phyloP scores from a whole-genome alignment of 2,329 filamentous ascomycete species.

The Calonectria ilicicola region DNA sequence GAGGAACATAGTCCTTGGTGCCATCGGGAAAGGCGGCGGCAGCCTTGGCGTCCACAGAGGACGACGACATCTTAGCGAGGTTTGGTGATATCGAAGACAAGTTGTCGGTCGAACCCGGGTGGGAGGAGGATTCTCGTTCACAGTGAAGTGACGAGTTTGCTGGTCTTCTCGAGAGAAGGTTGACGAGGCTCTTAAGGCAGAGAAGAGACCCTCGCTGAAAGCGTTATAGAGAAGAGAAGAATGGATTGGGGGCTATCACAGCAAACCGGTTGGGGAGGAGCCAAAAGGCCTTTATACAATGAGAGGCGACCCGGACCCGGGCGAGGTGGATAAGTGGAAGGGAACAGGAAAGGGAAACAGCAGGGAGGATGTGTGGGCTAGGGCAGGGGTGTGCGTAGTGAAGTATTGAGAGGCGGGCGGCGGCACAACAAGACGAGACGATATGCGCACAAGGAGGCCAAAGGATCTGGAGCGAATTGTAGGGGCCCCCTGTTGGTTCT shows the following conservation, averaged over 20 bases:
- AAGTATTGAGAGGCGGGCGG: constrained; percentile 31
- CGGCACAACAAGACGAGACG: constrained; percentile 24
- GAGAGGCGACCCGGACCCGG: constrained; percentile 37
- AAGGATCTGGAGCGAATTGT: background rate
- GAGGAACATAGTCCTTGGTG: constrained; percentile 67
- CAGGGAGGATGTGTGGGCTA: constrained; percentile 28
- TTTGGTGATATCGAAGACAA: constrained; percentile 18
- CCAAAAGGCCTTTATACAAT: constrained; percentile 45
- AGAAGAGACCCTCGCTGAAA: constrained; percentile 31
- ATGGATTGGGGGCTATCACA: constrained; percentile 29
- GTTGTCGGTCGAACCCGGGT: constrained; percentile 16
- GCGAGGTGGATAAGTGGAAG: constrained; percentile 30
- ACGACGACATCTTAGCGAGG: constrained; percentile 49
- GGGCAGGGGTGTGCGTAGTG: constrained; percentile 39
- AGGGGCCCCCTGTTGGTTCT: background rate
- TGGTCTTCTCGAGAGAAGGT: constrained; percentile 30
- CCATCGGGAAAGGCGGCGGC: constrained; percentile 62
- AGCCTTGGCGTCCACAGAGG: constrained; percentile 53
- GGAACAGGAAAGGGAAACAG: constrained; percentile 30
- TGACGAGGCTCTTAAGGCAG: constrained; percentile 27
- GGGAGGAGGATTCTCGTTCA: constrained; percentile 14
- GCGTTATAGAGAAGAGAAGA: constrained; percentile 16
- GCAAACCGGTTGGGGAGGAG: constrained; percentile 39
- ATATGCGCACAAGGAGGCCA: background rate
- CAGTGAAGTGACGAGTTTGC: constrained; percentile 19